These are phyloP conservation scores for Epichloe sibirici DNA, from an alignment of 2,329 filamentous ascomycete genomes.

Conservation along the genomic window DNA sequence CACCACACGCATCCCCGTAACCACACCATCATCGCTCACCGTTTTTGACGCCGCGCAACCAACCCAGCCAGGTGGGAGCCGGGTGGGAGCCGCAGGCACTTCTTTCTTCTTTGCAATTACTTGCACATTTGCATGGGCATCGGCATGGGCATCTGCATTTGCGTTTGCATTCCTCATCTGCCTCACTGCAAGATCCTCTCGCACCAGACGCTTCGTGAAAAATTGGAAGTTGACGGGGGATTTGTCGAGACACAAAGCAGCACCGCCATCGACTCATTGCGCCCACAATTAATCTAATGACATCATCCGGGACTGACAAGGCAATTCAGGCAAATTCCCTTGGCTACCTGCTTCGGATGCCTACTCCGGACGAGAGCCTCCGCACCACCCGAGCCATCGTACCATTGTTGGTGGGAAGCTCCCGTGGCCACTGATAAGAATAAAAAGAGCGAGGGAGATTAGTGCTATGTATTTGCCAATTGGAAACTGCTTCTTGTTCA, in stretches of 20 bases:
- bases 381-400: not conserved
- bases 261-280: not conserved
- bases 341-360: not conserved
- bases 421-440: not conserved
- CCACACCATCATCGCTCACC: constrained; percentile 4
- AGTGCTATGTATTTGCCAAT: not conserved
- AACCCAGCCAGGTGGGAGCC: not conserved
- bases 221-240: not conserved
- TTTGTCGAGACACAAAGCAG: not conserved
- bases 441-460: not conserved
- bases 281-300: not conserved
- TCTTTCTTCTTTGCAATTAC: not conserved
- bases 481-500: not conserved
- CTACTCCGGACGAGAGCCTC: not conserved
- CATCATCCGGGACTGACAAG: not conserved
- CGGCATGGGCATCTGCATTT: not conserved
- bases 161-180: not conserved
- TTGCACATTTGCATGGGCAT: not conserved
- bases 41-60: constrained; percentile 3
- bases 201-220: not conserved
- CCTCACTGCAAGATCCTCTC: not conserved
- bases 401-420: not conserved
- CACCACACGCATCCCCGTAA: constrained; percentile 1
- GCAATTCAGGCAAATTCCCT: not conserved
- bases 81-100: too few relatives aligned